These are phyloP conservation scores for Candida nitratophila DNA, from an alignment of 805 yeast species.

Conservation along the genomic window DNA sequence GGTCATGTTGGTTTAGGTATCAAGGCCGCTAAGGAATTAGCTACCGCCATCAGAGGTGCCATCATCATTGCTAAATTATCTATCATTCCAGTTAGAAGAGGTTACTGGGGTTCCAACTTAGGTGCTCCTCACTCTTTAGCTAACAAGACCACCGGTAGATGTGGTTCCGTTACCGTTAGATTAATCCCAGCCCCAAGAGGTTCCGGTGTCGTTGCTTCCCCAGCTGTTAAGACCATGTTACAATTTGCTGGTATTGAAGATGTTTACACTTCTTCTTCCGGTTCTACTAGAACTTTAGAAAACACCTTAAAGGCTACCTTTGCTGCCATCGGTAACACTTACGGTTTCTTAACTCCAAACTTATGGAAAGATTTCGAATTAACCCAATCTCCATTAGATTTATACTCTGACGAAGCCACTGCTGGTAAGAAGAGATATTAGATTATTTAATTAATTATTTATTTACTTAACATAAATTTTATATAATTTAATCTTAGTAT, in stretches of 20 bases:
- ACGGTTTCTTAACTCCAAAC: conserved; percentile 99
- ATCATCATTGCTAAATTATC: conserved; percentile 98
- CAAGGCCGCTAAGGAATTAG: conserved; percentile 99
- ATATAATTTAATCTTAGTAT: not conserved
- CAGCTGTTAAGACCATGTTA: conserved; percentile 97
- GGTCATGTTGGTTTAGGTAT: conserved; percentile 99
- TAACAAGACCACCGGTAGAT: conserved; percentile 98
- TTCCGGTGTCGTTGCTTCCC: conserved; percentile 99
- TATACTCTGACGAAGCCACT: conserved; percentile 81
- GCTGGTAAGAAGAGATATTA: conserved; percentile 72
- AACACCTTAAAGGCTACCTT: conserved; percentile 99
- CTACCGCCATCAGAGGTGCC: conserved; percentile 99
- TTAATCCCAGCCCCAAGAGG: conserved; percentile 99
- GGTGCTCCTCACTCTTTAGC: conserved; percentile 99
- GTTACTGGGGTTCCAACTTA: conserved; percentile 99
- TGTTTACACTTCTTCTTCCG: conserved; percentile 97
- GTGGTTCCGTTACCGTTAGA: conserved; percentile 99
- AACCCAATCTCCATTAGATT: conserved; percentile 90
- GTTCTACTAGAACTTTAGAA: conserved; percentile 99
- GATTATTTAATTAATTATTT: conserved; percentile 15
- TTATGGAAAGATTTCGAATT: conserved; percentile 87
- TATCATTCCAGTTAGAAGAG: conserved; percentile 99
- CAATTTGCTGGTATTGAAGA: conserved; percentile 99
- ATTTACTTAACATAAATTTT: not conserved
- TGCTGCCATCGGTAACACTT: conserved; percentile 99